Conservation (phyloP, 2,329 filamentous ascomycete species). For the Geosmithia morbida region DNA sequence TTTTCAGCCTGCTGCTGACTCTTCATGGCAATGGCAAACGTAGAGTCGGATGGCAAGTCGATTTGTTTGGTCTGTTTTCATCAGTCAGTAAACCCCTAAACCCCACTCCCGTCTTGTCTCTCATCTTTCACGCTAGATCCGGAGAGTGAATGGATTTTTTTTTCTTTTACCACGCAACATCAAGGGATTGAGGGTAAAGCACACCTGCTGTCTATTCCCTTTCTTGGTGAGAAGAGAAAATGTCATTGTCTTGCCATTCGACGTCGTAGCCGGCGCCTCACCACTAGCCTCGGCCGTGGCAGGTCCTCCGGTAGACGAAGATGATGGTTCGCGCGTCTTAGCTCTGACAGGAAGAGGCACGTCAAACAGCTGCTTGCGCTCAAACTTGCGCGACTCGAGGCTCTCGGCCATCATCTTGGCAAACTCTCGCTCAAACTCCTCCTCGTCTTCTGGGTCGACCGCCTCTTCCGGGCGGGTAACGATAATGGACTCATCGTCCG, state of each 20-base stretch:
- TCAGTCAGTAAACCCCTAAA: not conserved
- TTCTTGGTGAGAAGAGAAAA: slow-evolving; percentile 93
- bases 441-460: slow-evolving; percentile 84
- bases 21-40: slow-evolving; percentile 91
- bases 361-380: slow-evolving; percentile 88
- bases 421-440: slow-evolving; percentile 94
- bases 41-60: slow-evolving; percentile 79
- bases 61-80: slow-evolving; percentile 66
- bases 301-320: slow-evolving; percentile 5
- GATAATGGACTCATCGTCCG: slow-evolving; percentile 78
- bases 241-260: slow-evolving; percentile 57
- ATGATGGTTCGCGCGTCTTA: slow-evolving; percentile 44
- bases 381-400: slow-evolving; percentile 87
- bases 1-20: slow-evolving; percentile 88
- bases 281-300: slow-evolving; percentile 3
- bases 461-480: slow-evolving; percentile 85
- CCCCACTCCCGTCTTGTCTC: too few relatives aligned
- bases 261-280: slow-evolving; percentile 2
- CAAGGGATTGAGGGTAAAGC: not conserved
- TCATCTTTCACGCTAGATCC: not conserved
- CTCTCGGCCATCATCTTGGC: slow-evolving; percentile 98
- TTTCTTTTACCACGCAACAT: not conserved
- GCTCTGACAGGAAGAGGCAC: slow-evolving; percentile 87
- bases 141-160: not conserved
- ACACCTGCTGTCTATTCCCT: slow-evolving; percentile 84